Conservation (phyloP, 768 basidiomycete genomes). For the Asterophora parasitica region DNA sequence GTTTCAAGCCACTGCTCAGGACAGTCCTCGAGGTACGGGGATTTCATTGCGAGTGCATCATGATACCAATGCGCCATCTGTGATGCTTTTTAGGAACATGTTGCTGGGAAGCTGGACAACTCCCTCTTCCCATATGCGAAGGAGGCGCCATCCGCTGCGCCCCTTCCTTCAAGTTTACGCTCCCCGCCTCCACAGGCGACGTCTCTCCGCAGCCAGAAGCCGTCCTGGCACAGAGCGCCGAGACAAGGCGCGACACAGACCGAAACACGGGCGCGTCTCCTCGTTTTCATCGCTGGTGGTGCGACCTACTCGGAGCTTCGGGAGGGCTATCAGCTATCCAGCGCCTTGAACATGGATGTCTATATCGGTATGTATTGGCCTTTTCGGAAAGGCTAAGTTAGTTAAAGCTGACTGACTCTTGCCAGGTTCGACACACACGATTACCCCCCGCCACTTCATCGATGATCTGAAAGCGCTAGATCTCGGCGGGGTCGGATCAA, state of each 20-base stretch:
- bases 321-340: constrained; percentile 77
- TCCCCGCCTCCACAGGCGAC: constrained; percentile 53
- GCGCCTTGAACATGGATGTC: constrained; percentile 76
- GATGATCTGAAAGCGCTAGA: constrained; percentile 87
- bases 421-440: constrained; percentile 82
- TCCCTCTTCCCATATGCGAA: constrained; percentile 85
- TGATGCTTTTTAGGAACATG: constrained; percentile 62
- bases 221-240: constrained; percentile 82
- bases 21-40: constrained; percentile 73
- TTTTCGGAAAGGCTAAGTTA: too few species aligned
- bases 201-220: constrained; percentile 85
- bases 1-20: constrained; percentile 81
- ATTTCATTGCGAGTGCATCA: background rate
- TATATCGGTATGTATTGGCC: constrained; percentile 77
- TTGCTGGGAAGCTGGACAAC: constrained; percentile 71
- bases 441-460: constrained; percentile 80
- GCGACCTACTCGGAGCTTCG: constrained; percentile 96
- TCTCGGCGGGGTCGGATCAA: constrained; percentile 80
- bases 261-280: constrained; percentile 67
- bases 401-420: background rate
- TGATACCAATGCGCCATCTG: background rate
- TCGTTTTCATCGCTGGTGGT: constrained; percentile 92
- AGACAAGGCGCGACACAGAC: constrained; percentile 41
- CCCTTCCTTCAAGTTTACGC: constrained; percentile 41
- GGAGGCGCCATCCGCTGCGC: constrained; percentile 59